Percentiles rank a stretch among this genome's conserved stretches.
These are phyloP conservation scores for Gastrodia elata DNA, from an alignment of 106 monocot species.

Conservation along the genomic window DNA sequence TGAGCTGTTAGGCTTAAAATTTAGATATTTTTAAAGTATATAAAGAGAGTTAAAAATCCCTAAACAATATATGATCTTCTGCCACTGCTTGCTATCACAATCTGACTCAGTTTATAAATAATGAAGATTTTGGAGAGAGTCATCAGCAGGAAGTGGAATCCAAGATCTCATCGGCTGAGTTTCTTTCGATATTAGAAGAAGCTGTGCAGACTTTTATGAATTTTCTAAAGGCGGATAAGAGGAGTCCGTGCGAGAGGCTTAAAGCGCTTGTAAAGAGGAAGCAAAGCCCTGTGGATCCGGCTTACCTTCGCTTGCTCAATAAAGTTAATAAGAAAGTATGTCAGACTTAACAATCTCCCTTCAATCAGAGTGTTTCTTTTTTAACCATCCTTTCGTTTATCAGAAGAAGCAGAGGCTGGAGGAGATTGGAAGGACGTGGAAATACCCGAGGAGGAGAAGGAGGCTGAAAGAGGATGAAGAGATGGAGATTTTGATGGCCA, in stretches of 20 bases:
- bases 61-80: no score
- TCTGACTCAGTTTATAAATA: not conserved
- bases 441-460: slow-evolving; percentile 37
- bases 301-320: slow-evolving; percentile 41
- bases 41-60: no score
- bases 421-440: slow-evolving; percentile 37
- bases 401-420: slow-evolving; percentile 79
- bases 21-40: no score
- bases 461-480: slow-evolving; percentile 43
- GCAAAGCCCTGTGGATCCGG: slow-evolving; percentile 24
- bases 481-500: slow-evolving; percentile 69
- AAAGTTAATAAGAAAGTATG: slow-evolving; percentile 64
- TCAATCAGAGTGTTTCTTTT: not conserved
- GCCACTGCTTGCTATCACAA: no score
- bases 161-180: slow-evolving; percentile 39
- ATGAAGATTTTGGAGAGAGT: slow-evolving; percentile 28
- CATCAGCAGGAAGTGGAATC: slow-evolving; percentile 32
- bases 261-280: slow-evolving; percentile 42
- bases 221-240: slow-evolving; percentile 73
- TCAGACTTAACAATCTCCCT: no score
- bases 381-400: not conserved
- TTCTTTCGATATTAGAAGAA: slow-evolving; percentile 48
- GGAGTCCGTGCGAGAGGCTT: slow-evolving; percentile 33
- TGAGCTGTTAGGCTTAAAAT: no score
- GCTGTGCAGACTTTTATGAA: slow-evolving; percentile 69